phyloP scores from a whole-genome alignment of 306 rosid species.

The Mucuna pruriens region DNA sequence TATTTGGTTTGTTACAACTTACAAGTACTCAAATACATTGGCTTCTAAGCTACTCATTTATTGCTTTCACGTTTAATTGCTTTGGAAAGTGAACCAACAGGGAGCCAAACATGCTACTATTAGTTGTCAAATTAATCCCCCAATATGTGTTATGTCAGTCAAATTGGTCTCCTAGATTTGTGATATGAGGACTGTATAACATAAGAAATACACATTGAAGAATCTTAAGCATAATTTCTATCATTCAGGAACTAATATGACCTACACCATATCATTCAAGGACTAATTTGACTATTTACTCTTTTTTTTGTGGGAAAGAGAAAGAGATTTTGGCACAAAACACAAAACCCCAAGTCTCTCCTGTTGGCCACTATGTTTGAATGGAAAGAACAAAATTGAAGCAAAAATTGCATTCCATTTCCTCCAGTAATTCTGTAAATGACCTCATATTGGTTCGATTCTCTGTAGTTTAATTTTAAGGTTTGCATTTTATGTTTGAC shows the following conservation, averaged over 20 bases:
- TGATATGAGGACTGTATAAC: not conserved
- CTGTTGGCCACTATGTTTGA: not conserved
- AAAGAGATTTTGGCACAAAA: not conserved
- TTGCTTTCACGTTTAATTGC: not conserved
- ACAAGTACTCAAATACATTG: not conserved
- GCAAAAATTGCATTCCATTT: not conserved
- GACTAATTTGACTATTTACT: not conserved
- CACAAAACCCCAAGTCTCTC: not conserved
- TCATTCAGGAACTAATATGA: not conserved
- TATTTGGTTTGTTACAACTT: not conserved
- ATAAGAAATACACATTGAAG: not conserved
- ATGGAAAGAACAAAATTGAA: not conserved
- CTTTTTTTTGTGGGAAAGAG: not conserved
- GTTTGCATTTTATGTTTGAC: conserved; percentile 5
- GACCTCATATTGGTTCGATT: not conserved
- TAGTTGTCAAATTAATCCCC: not conserved
- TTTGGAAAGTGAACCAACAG: not conserved
- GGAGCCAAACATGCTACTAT: not conserved
- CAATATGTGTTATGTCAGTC: not conserved
- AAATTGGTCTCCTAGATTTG: not conserved
- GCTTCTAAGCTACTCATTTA: not conserved
- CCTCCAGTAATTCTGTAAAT: not conserved
- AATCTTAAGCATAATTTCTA: not conserved
- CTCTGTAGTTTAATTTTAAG: not conserved
- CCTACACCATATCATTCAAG: not conserved